Base-by-base conservation (phyloP, 106 monocot species). In the Hemerocallis citrina region DNA sequence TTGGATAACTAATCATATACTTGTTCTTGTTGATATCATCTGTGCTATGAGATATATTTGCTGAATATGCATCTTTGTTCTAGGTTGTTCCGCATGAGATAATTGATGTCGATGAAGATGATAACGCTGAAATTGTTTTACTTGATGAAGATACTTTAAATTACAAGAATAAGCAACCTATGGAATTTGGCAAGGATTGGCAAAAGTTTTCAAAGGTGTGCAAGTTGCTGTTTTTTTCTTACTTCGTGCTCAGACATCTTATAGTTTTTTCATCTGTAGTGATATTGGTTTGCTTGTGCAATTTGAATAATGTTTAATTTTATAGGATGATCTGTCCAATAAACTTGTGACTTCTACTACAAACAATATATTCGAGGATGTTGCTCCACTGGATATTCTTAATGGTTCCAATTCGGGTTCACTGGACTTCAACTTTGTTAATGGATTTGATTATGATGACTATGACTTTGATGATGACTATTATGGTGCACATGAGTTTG, bases 101-200 rank as follows among this genome's bases (percentile, higher is more conserved):
- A 17, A 68, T 82, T 72, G 73, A 77, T 27, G 39, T 71, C 28
- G 66, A 67, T 42, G 70, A 64, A 59, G 77, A 77, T 45, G 77
- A 77, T 70, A 70, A 77, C 46, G 59, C 64, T 41, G 74, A 30
- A 38, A 57, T 70, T 38, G 29, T 69, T 50, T 49, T 57, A 22
- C 49, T 82, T 52, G 70, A 50, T 56, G 77, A 60, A 70, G 71
- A 47, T 62, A 21, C 29, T 50, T 45, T 54, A 48, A 35, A 67
- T 51, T 47, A 62, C 32, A 78, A 78, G 62, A 78, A 70, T 20
- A 78, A 74, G 52, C 48, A 70, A 57, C 60, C 74, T 36, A 60
- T 75, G 32, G 51, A 4, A 38, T 62, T 40, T 32, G 44, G 32
- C 48, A 55, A 31, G 9, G 20, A 15, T 47, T 33, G 36, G 42